phyloP scores from a whole-genome alignment of 164 flowering plant species.

The Magnolia changhungtana region DNA sequence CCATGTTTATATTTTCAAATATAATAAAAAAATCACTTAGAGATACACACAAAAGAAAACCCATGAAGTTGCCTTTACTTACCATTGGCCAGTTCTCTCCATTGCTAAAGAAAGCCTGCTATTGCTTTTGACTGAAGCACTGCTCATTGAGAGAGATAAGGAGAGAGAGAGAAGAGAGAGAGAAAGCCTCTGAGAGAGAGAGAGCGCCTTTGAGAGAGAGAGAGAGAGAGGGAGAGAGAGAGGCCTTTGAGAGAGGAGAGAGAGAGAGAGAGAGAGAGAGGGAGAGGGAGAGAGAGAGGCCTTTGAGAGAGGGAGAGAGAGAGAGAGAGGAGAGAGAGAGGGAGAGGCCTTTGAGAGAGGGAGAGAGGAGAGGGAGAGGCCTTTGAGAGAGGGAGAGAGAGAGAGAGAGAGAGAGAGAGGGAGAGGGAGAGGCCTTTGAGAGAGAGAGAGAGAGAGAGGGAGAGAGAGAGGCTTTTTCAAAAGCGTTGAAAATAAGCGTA shows the following conservation, averaged over 20 bases:
- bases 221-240: too few species aligned
- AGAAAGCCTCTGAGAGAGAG: background rate
- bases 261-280: too few species aligned
- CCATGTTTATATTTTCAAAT: background rate
- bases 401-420: too few species aligned
- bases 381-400: too few species aligned
- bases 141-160: too few species aligned
- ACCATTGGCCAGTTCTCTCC: constrained; percentile 96
- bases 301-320: background rate
- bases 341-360: too few species aligned
- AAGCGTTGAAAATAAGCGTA: background rate
- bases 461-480: background rate
- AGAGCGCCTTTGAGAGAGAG: too few species aligned
- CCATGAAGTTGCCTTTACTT: constrained; percentile 3
- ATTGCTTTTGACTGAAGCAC: constrained; percentile 13
- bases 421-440: too few species aligned
- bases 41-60: background rate
- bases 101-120: constrained; percentile 55
- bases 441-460: too few species aligned
- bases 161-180: background rate
- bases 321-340: too few species aligned
- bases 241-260: too few species aligned
- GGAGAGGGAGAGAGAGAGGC: background rate
- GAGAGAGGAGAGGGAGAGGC: background rate
- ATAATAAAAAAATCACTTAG: background rate